These are phyloP conservation scores for Malassezia pachydermatis DNA, from an alignment of 1,284 basidiomycete species.

Conservation along the genomic window DNA sequence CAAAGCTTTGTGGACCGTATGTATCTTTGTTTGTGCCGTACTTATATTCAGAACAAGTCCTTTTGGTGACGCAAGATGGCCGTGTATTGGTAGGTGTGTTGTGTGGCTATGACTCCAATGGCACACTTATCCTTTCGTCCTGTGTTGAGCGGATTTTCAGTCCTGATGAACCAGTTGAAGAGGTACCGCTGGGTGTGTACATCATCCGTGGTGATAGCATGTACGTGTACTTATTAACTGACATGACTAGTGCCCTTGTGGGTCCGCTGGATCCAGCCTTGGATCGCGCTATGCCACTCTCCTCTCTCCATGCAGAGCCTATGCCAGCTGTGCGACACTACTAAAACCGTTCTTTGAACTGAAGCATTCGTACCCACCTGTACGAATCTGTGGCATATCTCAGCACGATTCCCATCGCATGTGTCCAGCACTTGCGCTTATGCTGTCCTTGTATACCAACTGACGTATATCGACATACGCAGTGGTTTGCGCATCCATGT, in stretches of 20 bases:
- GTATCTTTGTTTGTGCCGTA: background rate
- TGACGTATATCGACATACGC: background rate
- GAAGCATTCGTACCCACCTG: too few species aligned
- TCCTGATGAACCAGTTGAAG: constrained; percentile 76
- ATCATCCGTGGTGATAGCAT: constrained; percentile 96
- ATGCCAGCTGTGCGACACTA: constrained; percentile 52
- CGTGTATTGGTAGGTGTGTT: constrained; percentile 57
- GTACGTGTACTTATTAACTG: constrained; percentile 52
- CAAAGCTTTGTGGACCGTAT: constrained; percentile 19
- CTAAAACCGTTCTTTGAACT: too few species aligned
- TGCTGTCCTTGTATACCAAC: constrained; percentile 8
- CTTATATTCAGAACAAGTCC: constrained; percentile 59
- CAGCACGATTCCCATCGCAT: too few species aligned
- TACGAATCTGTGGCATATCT: too few species aligned
- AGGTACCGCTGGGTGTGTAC: constrained; percentile 88
- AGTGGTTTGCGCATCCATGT: background rate
- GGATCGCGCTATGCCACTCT: constrained; percentile 69
- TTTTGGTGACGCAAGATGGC: constrained; percentile 81
- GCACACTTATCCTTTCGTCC: constrained; percentile 36
- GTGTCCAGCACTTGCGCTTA: too few species aligned
- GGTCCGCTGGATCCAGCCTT: constrained; percentile 79
- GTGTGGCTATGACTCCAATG: constrained; percentile 33
- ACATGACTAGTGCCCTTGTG: constrained; percentile 57
- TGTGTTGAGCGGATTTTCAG: constrained; percentile 43
- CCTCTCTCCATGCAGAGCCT: constrained; percentile 74